Base-by-base conservation (phyloP, 257 asterid species). In the Primulina huaijiensis region DNA sequence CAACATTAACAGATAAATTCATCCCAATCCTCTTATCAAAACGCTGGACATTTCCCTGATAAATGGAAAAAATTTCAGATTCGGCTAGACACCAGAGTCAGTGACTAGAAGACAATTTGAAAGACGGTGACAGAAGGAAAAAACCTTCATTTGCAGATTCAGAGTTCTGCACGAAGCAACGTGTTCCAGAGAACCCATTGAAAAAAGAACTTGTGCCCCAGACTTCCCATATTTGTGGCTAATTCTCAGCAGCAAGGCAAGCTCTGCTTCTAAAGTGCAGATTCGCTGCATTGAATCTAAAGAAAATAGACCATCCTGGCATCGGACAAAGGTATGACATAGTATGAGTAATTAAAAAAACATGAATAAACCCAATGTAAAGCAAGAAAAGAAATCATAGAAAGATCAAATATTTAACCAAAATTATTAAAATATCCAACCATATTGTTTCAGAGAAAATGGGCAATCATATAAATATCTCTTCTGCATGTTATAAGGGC, bases 191-290 rank as follows among this genome's bases (percentile, higher is more conserved):
- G 91, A 87, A 68, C 95, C 95, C 96, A 91, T 91, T 57, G 99
- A 89, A 70, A 89, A 91, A n/a, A 91, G 83, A 79, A 83, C 93
- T 76, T 90, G 96, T 62, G 96, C 81, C 20, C 97, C 96, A 46
- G 95, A 81, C 75, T 88, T 91, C 58, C 99, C 96, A 63, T 89
- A 91, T 71, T 88, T 87, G 82, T 94, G 92, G 83, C 96, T 87
- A 71, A 94, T 88, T 80, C 96, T 86, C 73, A 94, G 82, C 63
- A 93, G 78, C 50, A 93, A 77, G 70, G 95, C 84, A 63, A 93
- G 87, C 75, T 85, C 87, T 1, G 96, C 97, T 83, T 93, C 96
- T 74, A 93, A 92, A 67, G 90, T 91, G 84, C 95, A 93, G 55
- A 86, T 85, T 58, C 90, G 90, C 81, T 93, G 97, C 95, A 84